Evolutionary conservation across 2,329 filamentous ascomycete species (phyloP).

Genomic region (Microsporum audouinii): DNA sequence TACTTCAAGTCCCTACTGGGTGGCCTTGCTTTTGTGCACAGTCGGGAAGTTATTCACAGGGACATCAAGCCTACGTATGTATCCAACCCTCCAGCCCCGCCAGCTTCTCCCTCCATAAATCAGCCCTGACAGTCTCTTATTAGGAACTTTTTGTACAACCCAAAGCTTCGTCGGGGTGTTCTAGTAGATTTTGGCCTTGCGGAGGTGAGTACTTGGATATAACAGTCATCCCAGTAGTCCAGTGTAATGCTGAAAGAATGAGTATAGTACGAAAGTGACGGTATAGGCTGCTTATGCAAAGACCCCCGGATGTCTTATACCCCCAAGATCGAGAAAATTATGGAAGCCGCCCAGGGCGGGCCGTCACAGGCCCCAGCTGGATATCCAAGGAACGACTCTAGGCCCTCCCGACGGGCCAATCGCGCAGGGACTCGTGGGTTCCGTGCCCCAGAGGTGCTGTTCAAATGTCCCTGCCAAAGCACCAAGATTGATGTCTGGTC

Average conservation of each 20-base stretch:
- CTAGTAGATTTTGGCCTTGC: constrained; percentile 98
- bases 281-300: constrained; percentile 9
- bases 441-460: constrained; percentile 86
- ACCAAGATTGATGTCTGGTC: constrained; percentile 96
- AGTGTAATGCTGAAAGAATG: constrained; percentile 4
- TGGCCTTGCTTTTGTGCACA: constrained; percentile 72
- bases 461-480: constrained; percentile 93
- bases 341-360: neutral
- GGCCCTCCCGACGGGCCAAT: constrained; percentile 81
- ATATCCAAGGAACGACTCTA: constrained; percentile 81
- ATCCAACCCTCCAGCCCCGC: constrained; percentile 2
- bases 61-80: constrained; percentile 83
- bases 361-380: constrained; percentile 40
- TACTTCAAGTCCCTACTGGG: constrained; percentile 85
- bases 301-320: neutral
- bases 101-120: constrained; percentile 8
- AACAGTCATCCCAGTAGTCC: neutral
- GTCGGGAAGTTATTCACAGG: constrained; percentile 73
- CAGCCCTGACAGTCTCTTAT: constrained; percentile 6
- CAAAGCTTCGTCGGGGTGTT: constrained; percentile 62
- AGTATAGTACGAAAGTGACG: constrained; percentile 39
- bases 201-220: constrained; percentile 38
- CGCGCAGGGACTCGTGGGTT: constrained; percentile 91
- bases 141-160: constrained; percentile 84
- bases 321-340: neutral